Percentiles rank a stretch among this genome's conserved stretches.
phyloP scores from a whole-genome alignment of 805 yeast species.

The Blastobotrys muscicola region DNA sequence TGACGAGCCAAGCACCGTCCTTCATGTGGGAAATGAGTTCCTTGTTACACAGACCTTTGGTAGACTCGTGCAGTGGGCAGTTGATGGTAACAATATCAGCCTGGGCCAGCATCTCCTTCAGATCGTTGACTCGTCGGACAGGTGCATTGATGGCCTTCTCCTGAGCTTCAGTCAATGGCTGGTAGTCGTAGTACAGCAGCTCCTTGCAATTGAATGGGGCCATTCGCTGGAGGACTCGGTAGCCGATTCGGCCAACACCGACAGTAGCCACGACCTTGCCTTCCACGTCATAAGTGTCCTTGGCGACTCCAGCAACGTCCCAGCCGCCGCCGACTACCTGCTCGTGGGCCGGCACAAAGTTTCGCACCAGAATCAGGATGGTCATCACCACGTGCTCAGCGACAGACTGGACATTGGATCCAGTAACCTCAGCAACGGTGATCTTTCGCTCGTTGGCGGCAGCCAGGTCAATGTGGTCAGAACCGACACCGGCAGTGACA shows the following conservation, averaged over 20 bases:
- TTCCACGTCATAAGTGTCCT: conserved; percentile 65
- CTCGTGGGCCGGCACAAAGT: conserved; percentile 71
- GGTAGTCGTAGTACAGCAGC: conserved; percentile 67
- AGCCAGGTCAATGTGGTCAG: conserved; percentile 67
- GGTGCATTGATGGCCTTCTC: conserved; percentile 46
- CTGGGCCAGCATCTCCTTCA: conserved; percentile 57
- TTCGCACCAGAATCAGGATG: conserved; percentile 59
- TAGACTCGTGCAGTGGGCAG: conserved; percentile 65
- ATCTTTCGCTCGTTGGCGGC: conserved; percentile 56
- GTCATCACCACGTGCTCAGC: conserved; percentile 77
- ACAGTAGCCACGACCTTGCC: conserved; percentile 71
- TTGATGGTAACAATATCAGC: conserved; percentile 71
- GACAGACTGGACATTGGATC: conserved; percentile 70
- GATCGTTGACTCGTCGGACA: conserved; percentile 41
- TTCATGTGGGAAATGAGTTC: conserved; percentile 54
- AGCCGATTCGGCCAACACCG: conserved; percentile 77
- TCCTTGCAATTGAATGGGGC: conserved; percentile 67
- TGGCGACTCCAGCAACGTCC: conserved; percentile 72
- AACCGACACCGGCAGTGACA: conserved; percentile 79
- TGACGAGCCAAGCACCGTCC: conserved; percentile 62
- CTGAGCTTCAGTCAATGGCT: conserved; percentile 49
- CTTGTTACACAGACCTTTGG: conserved; percentile 59
- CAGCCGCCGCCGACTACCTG: conserved; percentile 53
- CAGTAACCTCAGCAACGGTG: conserved; percentile 72
- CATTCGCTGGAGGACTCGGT: conserved; percentile 61